Conservation (phyloP, 2,329 filamentous ascomycete species). For the Leptosphaerulina australis region DNA sequence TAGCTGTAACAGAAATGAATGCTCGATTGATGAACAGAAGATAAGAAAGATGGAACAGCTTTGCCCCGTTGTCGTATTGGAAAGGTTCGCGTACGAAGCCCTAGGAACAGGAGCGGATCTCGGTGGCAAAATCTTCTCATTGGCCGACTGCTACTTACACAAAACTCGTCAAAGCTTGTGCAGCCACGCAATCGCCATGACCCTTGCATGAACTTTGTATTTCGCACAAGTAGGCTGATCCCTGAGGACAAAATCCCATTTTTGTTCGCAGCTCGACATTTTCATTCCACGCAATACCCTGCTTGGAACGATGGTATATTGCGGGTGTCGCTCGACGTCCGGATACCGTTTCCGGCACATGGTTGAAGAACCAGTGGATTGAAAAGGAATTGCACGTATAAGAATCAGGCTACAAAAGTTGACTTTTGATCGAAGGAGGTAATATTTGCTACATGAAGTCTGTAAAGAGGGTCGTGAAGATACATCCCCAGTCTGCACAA, state of each 20-base stretch:
- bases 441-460: not conserved
- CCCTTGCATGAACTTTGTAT: slow-evolving; percentile 9
- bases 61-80: slow-evolving; percentile 6
- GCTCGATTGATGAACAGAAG: slow-evolving; percentile 6
- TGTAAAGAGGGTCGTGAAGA: not conserved
- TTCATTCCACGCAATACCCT: too few relatives aligned
- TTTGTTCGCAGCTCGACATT: not conserved
- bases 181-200: slow-evolving; percentile 15
- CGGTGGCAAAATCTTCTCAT: slow-evolving; percentile 10
- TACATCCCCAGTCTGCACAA: not conserved
- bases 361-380: too few relatives aligned
- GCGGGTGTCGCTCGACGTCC: not conserved
- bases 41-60: not conserved
- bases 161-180: slow-evolving; percentile 19
- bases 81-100: slow-evolving; percentile 10
- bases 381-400: too few relatives aligned
- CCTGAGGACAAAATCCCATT: slow-evolving; percentile 1
- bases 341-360: too few relatives aligned
- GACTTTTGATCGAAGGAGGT: not conserved
- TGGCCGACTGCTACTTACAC: slow-evolving; percentile 15
- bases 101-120: slow-evolving; percentile 8
- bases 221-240: slow-evolving; percentile 12
- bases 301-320: not conserved
- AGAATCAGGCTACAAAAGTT: not conserved
- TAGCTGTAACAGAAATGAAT: not conserved